Evolutionary conservation across 306 rosid genomes (phyloP).

Genomic region (Gillenia trifoliata): DNA sequence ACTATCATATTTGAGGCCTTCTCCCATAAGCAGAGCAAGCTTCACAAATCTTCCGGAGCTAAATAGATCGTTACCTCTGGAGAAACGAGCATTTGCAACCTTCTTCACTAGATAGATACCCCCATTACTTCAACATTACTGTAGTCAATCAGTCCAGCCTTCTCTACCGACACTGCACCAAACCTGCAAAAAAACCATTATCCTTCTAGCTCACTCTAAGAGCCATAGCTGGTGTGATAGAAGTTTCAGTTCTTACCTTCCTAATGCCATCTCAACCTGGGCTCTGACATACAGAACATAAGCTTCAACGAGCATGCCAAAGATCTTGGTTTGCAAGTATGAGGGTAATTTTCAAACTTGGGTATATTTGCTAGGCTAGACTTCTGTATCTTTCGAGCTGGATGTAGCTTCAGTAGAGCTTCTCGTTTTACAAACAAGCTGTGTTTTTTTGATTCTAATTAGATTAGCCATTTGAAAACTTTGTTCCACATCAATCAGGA

Average conservation of each 20-base stretch:
- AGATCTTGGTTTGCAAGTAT: slow-evolving; percentile 51
- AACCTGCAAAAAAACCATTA: slow-evolving; percentile 56
- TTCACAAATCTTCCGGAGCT: slow-evolving; percentile 61
- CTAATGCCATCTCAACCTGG: slow-evolving; percentile 85
- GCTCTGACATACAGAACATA: slow-evolving; percentile 62
- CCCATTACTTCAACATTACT: slow-evolving; percentile 51
- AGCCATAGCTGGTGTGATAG: neutral
- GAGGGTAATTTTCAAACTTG: slow-evolving; percentile 53
- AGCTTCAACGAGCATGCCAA: slow-evolving; percentile 75
- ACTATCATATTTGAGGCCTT: slow-evolving; percentile 72
- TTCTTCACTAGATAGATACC: slow-evolving; percentile 54
- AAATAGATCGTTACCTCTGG: slow-evolving; percentile 72
- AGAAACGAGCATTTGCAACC: slow-evolving; percentile 75
- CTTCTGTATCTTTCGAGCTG: slow-evolving; percentile 72
- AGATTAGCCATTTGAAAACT: slow-evolving; percentile 8
- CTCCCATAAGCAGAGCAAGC: slow-evolving; percentile 90
- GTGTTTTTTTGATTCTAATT: slow-evolving; percentile 19
- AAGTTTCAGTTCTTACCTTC: slow-evolving; percentile 52
- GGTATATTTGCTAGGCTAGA: slow-evolving; percentile 43
- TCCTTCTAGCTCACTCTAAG: slow-evolving; percentile 27
- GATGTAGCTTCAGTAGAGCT: slow-evolving; percentile 69
- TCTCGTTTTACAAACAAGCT: slow-evolving; percentile 83
- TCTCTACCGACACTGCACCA: slow-evolving; percentile 74
- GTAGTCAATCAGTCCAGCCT: slow-evolving; percentile 52
- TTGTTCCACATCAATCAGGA: neutral